These are phyloP conservation scores for Tolypocladium sp. DNA, from an alignment of 2,329 filamentous ascomycete genomes.

Conservation along the genomic window DNA sequence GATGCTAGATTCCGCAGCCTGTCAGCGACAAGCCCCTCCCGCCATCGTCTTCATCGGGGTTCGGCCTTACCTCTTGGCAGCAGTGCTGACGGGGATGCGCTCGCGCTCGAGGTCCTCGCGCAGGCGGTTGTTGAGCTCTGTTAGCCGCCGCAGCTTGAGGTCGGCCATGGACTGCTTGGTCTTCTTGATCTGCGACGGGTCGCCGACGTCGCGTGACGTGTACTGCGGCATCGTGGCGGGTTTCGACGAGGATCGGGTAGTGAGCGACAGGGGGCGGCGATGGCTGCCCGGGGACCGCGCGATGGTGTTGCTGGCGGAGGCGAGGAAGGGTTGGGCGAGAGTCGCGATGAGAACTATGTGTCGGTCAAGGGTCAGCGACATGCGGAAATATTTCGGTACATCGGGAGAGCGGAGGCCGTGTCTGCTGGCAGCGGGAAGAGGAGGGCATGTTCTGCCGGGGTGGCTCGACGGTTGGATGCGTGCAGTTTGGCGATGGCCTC, in stretches of 20 bases:
- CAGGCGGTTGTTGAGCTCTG: conserved; percentile 91
- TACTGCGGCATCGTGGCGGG: conserved; percentile 51
- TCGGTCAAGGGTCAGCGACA: not conserved
- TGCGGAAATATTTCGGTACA: not conserved
- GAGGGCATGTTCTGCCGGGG: not conserved
- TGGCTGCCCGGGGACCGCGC: not conserved
- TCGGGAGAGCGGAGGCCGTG: not conserved
- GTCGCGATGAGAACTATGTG: not conserved
- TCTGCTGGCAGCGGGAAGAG: not conserved
- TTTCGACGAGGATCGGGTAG: not conserved
- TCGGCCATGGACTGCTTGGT: conserved; percentile 99
- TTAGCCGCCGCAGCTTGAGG: conserved; percentile 90
- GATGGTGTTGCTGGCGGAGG: not conserved
- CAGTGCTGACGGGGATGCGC: conserved; percentile 91
- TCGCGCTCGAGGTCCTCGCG: conserved; percentile 94
- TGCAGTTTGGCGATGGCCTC: conserved; percentile 1
- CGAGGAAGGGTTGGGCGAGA: not conserved
- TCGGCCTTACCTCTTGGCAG: conserved; percentile 64
- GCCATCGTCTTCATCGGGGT: not conserved
- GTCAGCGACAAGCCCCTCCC: not conserved
- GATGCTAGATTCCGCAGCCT: conserved; percentile 52
- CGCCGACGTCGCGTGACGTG: conserved; percentile 57
- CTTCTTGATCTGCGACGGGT: conserved; percentile 66
- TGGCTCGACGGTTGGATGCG: not conserved
- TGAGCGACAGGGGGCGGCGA: conserved; percentile 8